A percentile compares a stretch with the other conserved stretches of the same genome.
Conservation (phyloP, 108 stramenopile species). For the Cyclotella sp. region DNA sequence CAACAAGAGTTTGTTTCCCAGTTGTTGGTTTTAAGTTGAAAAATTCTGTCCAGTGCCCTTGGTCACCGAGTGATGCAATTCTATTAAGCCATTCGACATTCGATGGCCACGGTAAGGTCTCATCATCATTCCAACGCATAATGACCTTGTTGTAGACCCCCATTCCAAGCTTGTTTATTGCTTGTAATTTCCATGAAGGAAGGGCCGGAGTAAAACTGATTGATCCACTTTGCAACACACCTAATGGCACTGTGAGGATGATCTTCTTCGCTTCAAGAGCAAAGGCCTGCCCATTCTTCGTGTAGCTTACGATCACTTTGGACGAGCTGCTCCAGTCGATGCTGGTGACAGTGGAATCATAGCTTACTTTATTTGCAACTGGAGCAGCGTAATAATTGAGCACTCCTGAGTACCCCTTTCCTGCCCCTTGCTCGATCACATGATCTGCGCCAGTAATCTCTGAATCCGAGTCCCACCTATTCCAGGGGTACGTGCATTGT, state of each 20-base stretch:
- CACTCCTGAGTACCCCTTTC: neutral
- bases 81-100: neutral
- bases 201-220: slow-evolving; percentile 1
- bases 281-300: neutral
- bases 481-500: too few species aligned
- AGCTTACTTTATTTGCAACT: neutral
- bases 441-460: neutral
- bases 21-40: neutral
- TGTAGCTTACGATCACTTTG: neutral
- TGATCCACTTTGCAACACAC: neutral
- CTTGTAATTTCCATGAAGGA: neutral
- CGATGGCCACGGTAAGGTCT: neutral
- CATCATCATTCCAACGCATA: slow-evolving; percentile 4
- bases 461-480: neutral
- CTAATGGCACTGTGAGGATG: neutral
- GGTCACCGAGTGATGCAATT: neutral
- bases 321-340: neutral
- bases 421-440: neutral
- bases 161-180: neutral
- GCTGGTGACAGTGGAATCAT: neutral
- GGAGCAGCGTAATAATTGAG: neutral
- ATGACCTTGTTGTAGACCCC: neutral
- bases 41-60: slow-evolving; percentile 1
- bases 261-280: neutral
- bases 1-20: neutral